Conservation (phyloP, 2,329 filamentous ascomycete genomes). For the Alternaria novae-zelandiae region DNA sequence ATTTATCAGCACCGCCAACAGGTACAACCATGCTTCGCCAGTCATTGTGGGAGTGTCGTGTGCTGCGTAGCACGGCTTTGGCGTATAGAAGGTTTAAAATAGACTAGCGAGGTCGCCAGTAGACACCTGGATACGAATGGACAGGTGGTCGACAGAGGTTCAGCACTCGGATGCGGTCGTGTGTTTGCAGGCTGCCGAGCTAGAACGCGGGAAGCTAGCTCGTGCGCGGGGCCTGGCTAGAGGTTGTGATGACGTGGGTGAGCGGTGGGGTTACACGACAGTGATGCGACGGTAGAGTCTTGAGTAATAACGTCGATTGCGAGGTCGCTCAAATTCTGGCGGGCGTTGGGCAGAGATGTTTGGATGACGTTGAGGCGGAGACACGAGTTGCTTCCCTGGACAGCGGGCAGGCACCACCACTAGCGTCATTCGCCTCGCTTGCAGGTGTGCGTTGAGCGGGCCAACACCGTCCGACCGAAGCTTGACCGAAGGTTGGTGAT, state of each 20-base stretch:
- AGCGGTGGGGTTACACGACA: neutral
- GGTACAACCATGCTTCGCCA: slow-evolving; percentile 97
- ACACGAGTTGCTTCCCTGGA: slow-evolving; percentile 30
- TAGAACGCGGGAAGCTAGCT: slow-evolving; percentile 44
- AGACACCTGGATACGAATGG: slow-evolving; percentile 17
- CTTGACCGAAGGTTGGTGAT: neutral
- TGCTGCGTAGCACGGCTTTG: slow-evolving; percentile 30
- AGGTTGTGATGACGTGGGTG: slow-evolving; percentile 31
- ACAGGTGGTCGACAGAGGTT: slow-evolving; percentile 19
- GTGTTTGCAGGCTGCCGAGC: slow-evolving; percentile 43
- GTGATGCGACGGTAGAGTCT: slow-evolving; percentile 7
- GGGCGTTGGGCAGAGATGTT: slow-evolving; percentile 34
- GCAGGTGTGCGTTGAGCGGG: slow-evolving; percentile 3
- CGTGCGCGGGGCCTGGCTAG: slow-evolving; percentile 37
- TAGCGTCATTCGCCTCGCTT: slow-evolving; percentile 24
- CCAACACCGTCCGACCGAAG: slow-evolving; percentile 5
- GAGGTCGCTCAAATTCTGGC: slow-evolving; percentile 15
- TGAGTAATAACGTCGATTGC: slow-evolving; percentile 3
- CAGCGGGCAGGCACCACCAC: slow-evolving; percentile 19
- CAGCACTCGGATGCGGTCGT: slow-evolving; percentile 38
- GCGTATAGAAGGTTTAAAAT: slow-evolving; percentile 12
- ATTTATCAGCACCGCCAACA: slow-evolving; percentile 98
- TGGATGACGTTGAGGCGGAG: slow-evolving; percentile 44
- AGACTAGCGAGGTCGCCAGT: slow-evolving; percentile 17
- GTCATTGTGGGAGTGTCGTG: slow-evolving; percentile 70